phyloP scores from a whole-genome alignment of 257 asterid species.

The Penstemon barbatus region DNA sequence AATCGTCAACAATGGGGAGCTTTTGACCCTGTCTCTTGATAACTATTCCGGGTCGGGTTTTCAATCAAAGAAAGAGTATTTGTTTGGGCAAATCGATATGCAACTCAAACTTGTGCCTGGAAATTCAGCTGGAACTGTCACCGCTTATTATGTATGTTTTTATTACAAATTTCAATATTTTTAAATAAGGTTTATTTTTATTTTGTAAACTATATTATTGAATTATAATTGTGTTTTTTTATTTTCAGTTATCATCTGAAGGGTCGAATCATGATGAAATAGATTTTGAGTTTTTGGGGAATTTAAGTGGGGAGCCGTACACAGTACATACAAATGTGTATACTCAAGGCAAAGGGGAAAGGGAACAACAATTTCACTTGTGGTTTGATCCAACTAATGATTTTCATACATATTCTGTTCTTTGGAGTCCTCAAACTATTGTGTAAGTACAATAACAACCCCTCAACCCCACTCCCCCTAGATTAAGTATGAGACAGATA shows the following conservation, averaged over 20 bases:
- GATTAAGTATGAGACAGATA: background rate
- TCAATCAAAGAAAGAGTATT: slow-evolving; percentile 47
- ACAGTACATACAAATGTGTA: slow-evolving; percentile 65
- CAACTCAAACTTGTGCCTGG: slow-evolving; percentile 64
- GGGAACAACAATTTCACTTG: slow-evolving; percentile 66
- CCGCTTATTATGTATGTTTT: slow-evolving; percentile 53
- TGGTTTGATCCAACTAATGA: slow-evolving; percentile 73
- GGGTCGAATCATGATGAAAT: slow-evolving; percentile 67
- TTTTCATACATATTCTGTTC: slow-evolving; percentile 52
- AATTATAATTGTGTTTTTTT: background rate
- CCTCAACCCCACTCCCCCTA: background rate
- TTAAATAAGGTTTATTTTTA: background rate
- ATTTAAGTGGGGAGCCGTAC: slow-evolving; percentile 62
- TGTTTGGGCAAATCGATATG: slow-evolving; percentile 48
- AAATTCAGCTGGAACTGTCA: slow-evolving; percentile 75
- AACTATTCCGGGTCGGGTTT: slow-evolving; percentile 62
- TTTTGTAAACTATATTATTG: background rate
- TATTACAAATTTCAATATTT: background rate
- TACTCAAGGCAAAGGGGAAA: slow-evolving; percentile 55
- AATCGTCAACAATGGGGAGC: slow-evolving; percentile 57
- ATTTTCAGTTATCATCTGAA: slow-evolving; percentile 49
- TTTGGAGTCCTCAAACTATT: slow-evolving; percentile 55
- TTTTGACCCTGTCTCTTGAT: slow-evolving; percentile 59
- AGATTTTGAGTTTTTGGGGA: slow-evolving; percentile 78
- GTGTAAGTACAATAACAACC: slow-evolving; percentile 35